Conservation (phyloP, 257 asterid genomes). For the Linaria vulgaris region DNA sequence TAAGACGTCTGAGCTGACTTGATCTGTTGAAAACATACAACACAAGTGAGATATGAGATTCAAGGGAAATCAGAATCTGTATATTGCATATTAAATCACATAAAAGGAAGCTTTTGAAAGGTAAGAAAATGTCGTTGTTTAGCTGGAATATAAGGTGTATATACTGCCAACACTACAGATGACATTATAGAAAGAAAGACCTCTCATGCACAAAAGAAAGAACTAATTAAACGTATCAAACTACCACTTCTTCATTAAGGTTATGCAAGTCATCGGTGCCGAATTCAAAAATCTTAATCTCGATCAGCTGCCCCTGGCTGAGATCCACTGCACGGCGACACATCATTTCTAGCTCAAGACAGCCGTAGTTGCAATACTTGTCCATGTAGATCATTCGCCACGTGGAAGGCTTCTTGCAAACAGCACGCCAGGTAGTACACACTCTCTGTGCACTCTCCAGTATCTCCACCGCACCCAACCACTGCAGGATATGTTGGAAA, state of each 20-base stretch:
- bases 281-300: slow-evolving; percentile 23
- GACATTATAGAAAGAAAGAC: too few relatives aligned
- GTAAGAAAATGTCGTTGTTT: too few relatives aligned
- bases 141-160: too few relatives aligned
- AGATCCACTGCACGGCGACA: not conserved
- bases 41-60: too few relatives aligned
- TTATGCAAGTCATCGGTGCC: slow-evolving; percentile 27
- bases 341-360: not conserved
- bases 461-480: slow-evolving; percentile 26
- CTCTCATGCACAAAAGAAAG: too few relatives aligned
- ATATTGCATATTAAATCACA: too few relatives aligned
- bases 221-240: not conserved
- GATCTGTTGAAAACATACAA: not conserved
- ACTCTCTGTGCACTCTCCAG: slow-evolving; percentile 22
- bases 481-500: slow-evolving; percentile 19
- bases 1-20: slow-evolving; percentile 6
- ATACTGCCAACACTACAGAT: too few relatives aligned
- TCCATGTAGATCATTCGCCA: slow-evolving; percentile 23
- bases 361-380: too few relatives aligned
- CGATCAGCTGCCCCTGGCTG: slow-evolving; percentile 38
- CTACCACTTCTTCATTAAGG: slow-evolving; percentile 30
- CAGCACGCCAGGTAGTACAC: slow-evolving; percentile 24
- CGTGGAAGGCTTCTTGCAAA: slow-evolving; percentile 24
- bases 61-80: not conserved
- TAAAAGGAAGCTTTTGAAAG: too few relatives aligned